A percentile compares a stretch with the other conserved stretches of the same genome.
Evolutionary conservation across 2,329 filamentous ascomycete species (phyloP).

Genomic region (Ascochyta koolunga): DNA sequence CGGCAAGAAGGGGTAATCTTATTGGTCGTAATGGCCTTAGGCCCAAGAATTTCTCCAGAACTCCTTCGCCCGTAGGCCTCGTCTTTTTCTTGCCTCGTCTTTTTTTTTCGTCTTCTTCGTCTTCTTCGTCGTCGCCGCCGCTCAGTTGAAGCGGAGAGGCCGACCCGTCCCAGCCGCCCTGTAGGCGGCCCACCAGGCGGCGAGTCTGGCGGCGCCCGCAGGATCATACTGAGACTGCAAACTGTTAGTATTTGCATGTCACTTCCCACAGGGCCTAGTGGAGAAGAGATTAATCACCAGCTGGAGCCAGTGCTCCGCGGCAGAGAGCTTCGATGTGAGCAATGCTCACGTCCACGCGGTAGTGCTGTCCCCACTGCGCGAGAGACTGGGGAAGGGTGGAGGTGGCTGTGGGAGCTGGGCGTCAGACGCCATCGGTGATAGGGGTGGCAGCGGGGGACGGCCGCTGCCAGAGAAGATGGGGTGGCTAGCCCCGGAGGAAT

Average conservation of each 20-base stretch:
- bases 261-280: neutral
- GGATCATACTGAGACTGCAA: neutral
- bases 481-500: neutral
- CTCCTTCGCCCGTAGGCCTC: neutral
- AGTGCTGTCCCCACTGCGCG: neutral
- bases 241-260: neutral
- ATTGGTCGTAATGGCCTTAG: neutral
- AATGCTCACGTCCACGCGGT: neutral
- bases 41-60: neutral
- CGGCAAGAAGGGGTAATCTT: neutral
- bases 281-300: neutral
- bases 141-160: neutral
- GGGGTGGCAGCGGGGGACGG: neutral
- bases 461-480: neutral
- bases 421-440: neutral
- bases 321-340: neutral
- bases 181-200: neutral
- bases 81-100: too few species aligned
- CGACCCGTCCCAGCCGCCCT: neutral
- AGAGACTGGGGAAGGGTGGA: neutral
- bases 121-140: neutral
- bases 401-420: neutral
- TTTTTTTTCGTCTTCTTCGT: neutral
- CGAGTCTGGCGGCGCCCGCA: neutral
- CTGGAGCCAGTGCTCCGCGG: neutral